Base-by-base conservation (phyloP, 169 alveolate species). In the Blepharisma undulans region DNA sequence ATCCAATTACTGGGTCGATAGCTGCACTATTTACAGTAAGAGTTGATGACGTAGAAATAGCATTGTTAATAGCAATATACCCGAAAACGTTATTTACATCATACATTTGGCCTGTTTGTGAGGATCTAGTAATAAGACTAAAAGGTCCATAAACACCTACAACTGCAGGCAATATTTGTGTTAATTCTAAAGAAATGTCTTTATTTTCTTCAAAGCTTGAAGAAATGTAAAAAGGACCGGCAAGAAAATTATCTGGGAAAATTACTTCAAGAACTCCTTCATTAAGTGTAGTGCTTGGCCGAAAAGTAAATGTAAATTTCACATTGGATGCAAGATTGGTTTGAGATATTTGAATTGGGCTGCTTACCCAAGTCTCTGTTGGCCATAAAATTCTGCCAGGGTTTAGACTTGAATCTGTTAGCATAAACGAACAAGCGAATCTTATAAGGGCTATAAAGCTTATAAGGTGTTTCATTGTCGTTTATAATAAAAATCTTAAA, bases 141-240 rank as follows among this genome's bases (percentile, higher is more conserved):
- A 78, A 25, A 4, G 86, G 86, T 21, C 86, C 86, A 32, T 78
- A 78, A 78, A 78, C 29, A 21, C 86, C 86, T 78, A 5, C 66
- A 3, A 18, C 0, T 3, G 66, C 12, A 27, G 86, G 71, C 34
- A 78, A 5, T n/a, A n/a, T n/a, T n/a, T n/a, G n/a, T n/a, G n/a
- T n/a, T n/a, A n/a, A 48, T 10, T 12, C 14, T 48, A 48, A 18
- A 48, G 66, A 48, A 18, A 48, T 5, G 66, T 48, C 66, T 48
- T 48, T 48, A 48, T 48, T 18, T 48, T 18, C 66, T 48, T 12
- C 7, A 48, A 48, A 48, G 12, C 66, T 48, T 48, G 66, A 48
- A 48, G 66, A 5, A 48, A 48, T 48, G 14, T 48, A 48, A 10
- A 48, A 2, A 48, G 66, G 66, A 5, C 66, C 66, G 12, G 21